Evolutionary conservation across 768 basidiomycete species (phyloP), one percentile per base, ranked within the genome.

Genomic region (Leucocoprinus birnbaumii): DNA sequence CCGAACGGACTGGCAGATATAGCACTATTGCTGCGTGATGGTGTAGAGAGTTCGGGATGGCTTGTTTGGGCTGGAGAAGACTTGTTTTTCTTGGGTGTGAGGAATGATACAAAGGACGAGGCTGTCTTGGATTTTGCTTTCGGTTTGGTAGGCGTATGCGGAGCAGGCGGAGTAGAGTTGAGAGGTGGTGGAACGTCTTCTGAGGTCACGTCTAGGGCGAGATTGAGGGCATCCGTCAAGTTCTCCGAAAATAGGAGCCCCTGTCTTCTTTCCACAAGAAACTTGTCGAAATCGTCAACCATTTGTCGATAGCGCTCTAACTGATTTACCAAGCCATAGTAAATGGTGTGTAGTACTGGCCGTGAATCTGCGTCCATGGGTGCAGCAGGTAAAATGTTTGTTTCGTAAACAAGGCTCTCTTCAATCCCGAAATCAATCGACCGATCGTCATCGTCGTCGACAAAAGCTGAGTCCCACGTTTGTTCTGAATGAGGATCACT

Each of bases 241-340:
- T 94, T 94, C 71, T 97, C 94, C 3, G 89, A 88, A 68, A 96
- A 97, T 16, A 96, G 71, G 8, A 98, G 76, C 1, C 94, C 95
- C 64, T 88, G 89, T 16, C 96, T 81, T 34, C 96, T 82, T 69
- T 98, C 92, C 1, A 84, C 68, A 2, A 98, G 80, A 63, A 83
- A 91, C 64, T 80, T 81, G 72, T 98, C 94, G 64, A 98, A 97
- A 44, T 86, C 73, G 19, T 86, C 79, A 25, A 96, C 85, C 18
- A 78, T 66, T 38, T 80, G 75, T 6, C 93, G 86, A 71, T 94
- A 94, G 43, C 80, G 77, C 62, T 93, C 89, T 8, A 98, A 79
- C 61, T 94, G 91, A 16, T 80, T 76, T 41, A 93, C 85, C 3
- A 97, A 83, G 10, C 87, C 84, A 24, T 89, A 83, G 59, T 95